These are phyloP conservation scores for Kalmanozyma brasiliensis DNA, from an alignment of 1,284 basidiomycete genomes.

Conservation along the genomic window DNA sequence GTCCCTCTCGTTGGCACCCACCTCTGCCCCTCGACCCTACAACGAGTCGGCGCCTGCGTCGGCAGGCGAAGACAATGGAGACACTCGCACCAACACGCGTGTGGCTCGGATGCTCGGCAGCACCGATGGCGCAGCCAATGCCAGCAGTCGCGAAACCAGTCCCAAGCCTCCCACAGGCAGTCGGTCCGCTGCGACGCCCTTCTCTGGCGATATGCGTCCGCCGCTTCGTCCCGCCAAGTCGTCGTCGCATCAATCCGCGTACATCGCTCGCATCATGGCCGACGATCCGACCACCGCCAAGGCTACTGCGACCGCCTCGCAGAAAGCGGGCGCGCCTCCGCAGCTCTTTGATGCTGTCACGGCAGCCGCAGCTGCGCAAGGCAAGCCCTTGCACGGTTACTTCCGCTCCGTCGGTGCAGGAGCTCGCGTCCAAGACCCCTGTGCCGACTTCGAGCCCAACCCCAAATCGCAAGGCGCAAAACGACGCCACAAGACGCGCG, in stretches of 20 bases:
- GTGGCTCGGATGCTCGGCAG: conserved; percentile 45
- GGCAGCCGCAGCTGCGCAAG: conserved; percentile 21
- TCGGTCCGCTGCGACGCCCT: conserved; percentile 6
- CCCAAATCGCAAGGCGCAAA: conserved; percentile 38
- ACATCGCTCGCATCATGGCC: conserved; percentile 48
- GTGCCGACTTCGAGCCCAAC: conserved; percentile 36
- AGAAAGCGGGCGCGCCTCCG: conserved; percentile 23
- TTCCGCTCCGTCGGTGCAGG: conserved; percentile 26
- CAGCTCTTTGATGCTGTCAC: conserved; percentile 29
- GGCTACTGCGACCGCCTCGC: conserved; percentile 10
- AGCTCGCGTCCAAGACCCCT: conserved; percentile 18
- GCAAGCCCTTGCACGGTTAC: conserved; percentile 28
- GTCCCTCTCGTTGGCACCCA: conserved; percentile 43
- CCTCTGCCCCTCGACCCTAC: conserved; percentile 12
- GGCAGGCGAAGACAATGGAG: conserved; percentile 49
- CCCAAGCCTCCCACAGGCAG: conserved; percentile 26
- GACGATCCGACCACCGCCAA: conserved; percentile 24
- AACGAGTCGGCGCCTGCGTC: conserved; percentile 40
- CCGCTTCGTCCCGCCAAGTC: conserved; percentile 31
- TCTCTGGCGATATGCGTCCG: conserved; percentile 24
- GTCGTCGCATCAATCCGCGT: conserved; percentile 41
- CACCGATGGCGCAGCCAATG: conserved; percentile 9
- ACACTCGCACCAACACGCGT: conserved; percentile 26
- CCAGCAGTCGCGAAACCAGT: conserved; percentile 46
- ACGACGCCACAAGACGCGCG: conserved; percentile 35